These are phyloP conservation scores for Hyaloscypha variabilis DNA, from an alignment of 495 filamentous ascomycete genomes.

Conservation along the genomic window DNA sequence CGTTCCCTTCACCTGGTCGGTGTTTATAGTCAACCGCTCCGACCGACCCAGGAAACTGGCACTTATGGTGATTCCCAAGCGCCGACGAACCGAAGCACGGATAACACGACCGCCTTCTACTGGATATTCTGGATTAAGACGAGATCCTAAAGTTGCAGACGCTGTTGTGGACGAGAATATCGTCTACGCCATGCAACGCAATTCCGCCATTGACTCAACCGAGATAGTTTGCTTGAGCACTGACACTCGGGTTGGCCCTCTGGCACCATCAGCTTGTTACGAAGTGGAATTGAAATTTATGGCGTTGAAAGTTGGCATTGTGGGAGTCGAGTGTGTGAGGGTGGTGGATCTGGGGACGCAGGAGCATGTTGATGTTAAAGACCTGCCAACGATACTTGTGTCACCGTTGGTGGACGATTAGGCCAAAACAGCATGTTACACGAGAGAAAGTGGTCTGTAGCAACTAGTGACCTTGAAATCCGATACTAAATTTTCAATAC, in stretches of 20 bases:
- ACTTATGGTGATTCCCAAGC: conserved; percentile 75
- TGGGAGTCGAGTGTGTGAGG: conserved; percentile 78
- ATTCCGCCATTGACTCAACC: conserved; percentile 66
- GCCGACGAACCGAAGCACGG: conserved; percentile 69
- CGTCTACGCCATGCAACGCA: conserved; percentile 81
- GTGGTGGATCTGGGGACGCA: conserved; percentile 81
- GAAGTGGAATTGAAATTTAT: conserved; percentile 79
- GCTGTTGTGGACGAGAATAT: conserved; percentile 85
- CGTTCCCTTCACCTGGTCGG: conserved; percentile 79
- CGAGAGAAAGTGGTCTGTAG: not conserved
- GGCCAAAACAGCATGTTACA: not conserved
- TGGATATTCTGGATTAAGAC: conserved; percentile 33
- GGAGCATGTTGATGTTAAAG: conserved; percentile 79
- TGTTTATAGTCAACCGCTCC: conserved; percentile 84
- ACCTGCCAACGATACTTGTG: conserved; percentile 75
- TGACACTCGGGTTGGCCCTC: conserved; percentile 81
- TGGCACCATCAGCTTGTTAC: conserved; percentile 76
- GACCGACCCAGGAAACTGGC: conserved; percentile 70
- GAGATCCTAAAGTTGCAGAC: conserved; percentile 58
- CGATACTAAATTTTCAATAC: no score
- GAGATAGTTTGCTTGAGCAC: conserved; percentile 82
- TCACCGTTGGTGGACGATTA: conserved; percentile 11
- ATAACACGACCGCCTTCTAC: conserved; percentile 57
- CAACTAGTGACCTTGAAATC: not conserved
- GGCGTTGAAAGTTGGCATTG: conserved; percentile 71